phyloP scores from a whole-genome alignment of 371 early-diverging fungal species.

The Globomyces sp. region DNA sequence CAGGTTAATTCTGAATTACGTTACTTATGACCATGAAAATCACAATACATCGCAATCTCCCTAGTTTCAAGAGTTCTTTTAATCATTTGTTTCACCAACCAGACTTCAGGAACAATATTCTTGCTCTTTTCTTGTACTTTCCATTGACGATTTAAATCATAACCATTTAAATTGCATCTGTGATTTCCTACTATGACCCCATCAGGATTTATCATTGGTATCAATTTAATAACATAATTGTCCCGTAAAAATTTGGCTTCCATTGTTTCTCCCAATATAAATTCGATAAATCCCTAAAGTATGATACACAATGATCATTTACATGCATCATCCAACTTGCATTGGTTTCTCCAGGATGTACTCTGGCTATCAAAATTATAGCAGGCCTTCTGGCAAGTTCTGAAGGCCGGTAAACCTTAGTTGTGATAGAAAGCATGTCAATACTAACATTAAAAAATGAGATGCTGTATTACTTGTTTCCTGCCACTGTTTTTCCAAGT shows the following conservation, averaged over 20 bases:
- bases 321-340: slow-evolving; percentile 46
- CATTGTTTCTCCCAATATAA: slow-evolving; percentile 26
- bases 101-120: slow-evolving; percentile 20
- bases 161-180: slow-evolving; percentile 44
- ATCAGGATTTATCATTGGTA: slow-evolving; percentile 53
- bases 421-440: slow-evolving; percentile 42
- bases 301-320: background rate
- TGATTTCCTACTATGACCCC: slow-evolving; percentile 34
- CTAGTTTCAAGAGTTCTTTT: slow-evolving; percentile 13
- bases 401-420: background rate
- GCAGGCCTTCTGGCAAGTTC: slow-evolving; percentile 19
- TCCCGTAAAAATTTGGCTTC: slow-evolving; percentile 32
- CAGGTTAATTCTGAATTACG: background rate
- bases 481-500: slow-evolving; percentile 31
- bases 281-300: slow-evolving; percentile 30
- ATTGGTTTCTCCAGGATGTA: slow-evolving; percentile 53
- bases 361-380: slow-evolving; percentile 28
- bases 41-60: slow-evolving; percentile 35
- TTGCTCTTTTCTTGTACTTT: slow-evolving; percentile 7
- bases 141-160: slow-evolving; percentile 50
- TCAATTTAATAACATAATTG: slow-evolving; percentile 41
- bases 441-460: slow-evolving; percentile 1
- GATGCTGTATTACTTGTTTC: slow-evolving; percentile 27
- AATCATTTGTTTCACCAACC: slow-evolving; percentile 19
- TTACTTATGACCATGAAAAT: slow-evolving; percentile 46